These are phyloP conservation scores for Vitis cinerea DNA, from an alignment of 164 flowering plant species.

Conservation along the genomic window DNA sequence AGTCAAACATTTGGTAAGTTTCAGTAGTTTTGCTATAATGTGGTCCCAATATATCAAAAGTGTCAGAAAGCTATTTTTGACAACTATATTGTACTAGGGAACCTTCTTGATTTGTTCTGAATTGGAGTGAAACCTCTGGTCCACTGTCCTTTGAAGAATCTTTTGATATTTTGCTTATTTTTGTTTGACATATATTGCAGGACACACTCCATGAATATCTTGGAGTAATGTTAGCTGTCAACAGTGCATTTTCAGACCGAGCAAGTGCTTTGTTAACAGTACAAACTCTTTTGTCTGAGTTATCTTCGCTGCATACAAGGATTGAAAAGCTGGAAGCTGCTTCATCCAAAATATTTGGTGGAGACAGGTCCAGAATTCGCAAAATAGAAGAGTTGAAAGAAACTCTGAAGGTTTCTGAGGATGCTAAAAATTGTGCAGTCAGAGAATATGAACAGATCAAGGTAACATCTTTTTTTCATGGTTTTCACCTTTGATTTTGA, in stretches of 20 bases:
- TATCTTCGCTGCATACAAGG: slow-evolving; percentile 66
- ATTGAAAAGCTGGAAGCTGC: slow-evolving; percentile 86
- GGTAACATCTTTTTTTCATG: slow-evolving; percentile 36
- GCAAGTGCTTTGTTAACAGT: slow-evolving; percentile 87
- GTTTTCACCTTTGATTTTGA: neutral
- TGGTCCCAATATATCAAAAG: too few relatives aligned
- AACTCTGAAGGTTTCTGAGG: slow-evolving; percentile 71
- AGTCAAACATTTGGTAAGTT: slow-evolving; percentile 82
- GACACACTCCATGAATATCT: slow-evolving; percentile 89
- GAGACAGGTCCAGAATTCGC: slow-evolving; percentile 74
- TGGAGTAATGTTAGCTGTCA: slow-evolving; percentile 81
- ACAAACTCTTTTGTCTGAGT: slow-evolving; percentile 81
- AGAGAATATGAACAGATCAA: slow-evolving; percentile 86
- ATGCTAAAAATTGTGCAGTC: slow-evolving; percentile 74
- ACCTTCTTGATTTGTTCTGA: too few relatives aligned
- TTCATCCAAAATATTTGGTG: slow-evolving; percentile 90
- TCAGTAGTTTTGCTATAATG: too few relatives aligned
- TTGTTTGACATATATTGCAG: slow-evolving; percentile 33
- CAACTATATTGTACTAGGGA: too few relatives aligned
- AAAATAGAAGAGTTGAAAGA: slow-evolving; percentile 81
- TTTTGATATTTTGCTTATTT: neutral
- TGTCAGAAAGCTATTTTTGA: too few relatives aligned
- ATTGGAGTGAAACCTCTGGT: too few relatives aligned
- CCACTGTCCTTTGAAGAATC: neutral
- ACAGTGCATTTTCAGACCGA: slow-evolving; percentile 83